Evolutionary conservation across 129 eudicot genomes (phyloP).

Genomic region (Pittosporum tobira): DNA sequence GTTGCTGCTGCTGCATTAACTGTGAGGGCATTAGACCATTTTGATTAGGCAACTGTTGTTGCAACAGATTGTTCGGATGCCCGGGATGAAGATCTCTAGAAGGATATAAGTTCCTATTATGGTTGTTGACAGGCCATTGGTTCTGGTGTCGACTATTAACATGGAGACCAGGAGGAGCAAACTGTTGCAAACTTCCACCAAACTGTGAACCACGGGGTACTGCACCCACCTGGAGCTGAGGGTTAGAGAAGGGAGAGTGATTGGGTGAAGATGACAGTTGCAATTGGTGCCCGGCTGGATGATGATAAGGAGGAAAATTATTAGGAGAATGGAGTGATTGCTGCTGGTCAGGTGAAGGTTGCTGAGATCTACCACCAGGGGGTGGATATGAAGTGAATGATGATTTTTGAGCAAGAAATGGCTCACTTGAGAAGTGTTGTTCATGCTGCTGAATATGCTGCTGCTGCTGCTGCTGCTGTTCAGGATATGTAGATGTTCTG

Average conservation of each 20-base stretch:
- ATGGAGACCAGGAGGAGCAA: slow-evolving; percentile 42
- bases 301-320: slow-evolving; percentile 33
- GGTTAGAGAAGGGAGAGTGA: slow-evolving; percentile 33
- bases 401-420: slow-evolving; percentile 57
- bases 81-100: slow-evolving; percentile 45
- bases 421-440: slow-evolving; percentile 61
- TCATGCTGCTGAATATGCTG: slow-evolving; percentile 35
- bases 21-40: slow-evolving; percentile 48
- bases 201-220: slow-evolving; percentile 51
- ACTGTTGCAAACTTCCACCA: slow-evolving; percentile 55
- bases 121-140: slow-evolving; percentile 46
- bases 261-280: slow-evolving; percentile 33
- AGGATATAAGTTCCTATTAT: slow-evolving; percentile 27
- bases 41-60: slow-evolving; percentile 42
- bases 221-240: slow-evolving; percentile 47
- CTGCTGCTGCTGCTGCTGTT: slow-evolving; percentile 38
- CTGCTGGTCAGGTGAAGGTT: slow-evolving; percentile 45
- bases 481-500: slow-evolving; percentile 79
- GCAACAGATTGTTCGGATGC: slow-evolving; percentile 41
- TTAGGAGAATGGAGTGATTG: slow-evolving; percentile 35
- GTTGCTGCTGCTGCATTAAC: slow-evolving; percentile 36
- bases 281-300: slow-evolving; percentile 41
- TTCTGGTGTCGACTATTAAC: slow-evolving; percentile 42
- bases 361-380: slow-evolving; percentile 57
- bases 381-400: slow-evolving; percentile 76